A percentile compares a stretch with the other conserved stretches of the same genome.
Conservation (phyloP, 495 filamentous ascomycete genomes). For the Saxophila tyrrhenica region DNA sequence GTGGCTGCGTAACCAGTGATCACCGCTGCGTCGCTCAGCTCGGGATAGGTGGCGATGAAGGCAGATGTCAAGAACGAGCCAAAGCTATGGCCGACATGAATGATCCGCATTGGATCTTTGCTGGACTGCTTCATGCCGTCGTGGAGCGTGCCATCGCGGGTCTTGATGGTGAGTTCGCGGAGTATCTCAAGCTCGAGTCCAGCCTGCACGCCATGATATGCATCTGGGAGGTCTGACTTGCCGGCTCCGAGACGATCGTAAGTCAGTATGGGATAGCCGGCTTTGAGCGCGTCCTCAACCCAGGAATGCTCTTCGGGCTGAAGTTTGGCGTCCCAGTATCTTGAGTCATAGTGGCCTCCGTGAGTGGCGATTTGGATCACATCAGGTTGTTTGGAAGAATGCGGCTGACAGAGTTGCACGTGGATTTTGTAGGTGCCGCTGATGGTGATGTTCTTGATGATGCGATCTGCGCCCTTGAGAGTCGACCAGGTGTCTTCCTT, state of each 20-base stretch:
- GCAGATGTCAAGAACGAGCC: slow-evolving; percentile 16
- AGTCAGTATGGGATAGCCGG: slow-evolving; percentile 17
- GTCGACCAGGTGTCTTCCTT: slow-evolving; percentile 19
- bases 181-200: slow-evolving; percentile 18
- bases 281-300: slow-evolving; percentile 6
- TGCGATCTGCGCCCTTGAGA: slow-evolving; percentile 7
- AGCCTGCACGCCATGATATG: slow-evolving; percentile 15
- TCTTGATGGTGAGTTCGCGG: slow-evolving; percentile 10
- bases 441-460: slow-evolving; percentile 24
- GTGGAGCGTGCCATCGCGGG: slow-evolving; percentile 11
- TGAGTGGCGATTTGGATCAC: slow-evolving; percentile 16
- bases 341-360: slow-evolving; percentile 11
- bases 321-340: slow-evolving; percentile 14
- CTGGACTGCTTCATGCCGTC: background rate
- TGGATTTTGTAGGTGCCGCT: slow-evolving; percentile 14
- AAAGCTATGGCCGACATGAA: slow-evolving; percentile 16
- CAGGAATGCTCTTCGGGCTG: slow-evolving; percentile 6
- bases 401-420: slow-evolving; percentile 13
- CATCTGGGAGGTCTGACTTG: slow-evolving; percentile 8
- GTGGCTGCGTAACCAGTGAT: slow-evolving; percentile 6
- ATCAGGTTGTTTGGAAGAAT: background rate
- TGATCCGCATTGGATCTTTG: background rate
- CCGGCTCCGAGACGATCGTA: slow-evolving; percentile 17
- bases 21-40: slow-evolving; percentile 13
- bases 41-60: slow-evolving; percentile 21